A percentile compares a stretch with the other conserved stretches of the same genome.
These are phyloP conservation scores for Apophysomyces elegans DNA, from an alignment of 371 early-diverging fungal genomes.

Conservation along the genomic window DNA sequence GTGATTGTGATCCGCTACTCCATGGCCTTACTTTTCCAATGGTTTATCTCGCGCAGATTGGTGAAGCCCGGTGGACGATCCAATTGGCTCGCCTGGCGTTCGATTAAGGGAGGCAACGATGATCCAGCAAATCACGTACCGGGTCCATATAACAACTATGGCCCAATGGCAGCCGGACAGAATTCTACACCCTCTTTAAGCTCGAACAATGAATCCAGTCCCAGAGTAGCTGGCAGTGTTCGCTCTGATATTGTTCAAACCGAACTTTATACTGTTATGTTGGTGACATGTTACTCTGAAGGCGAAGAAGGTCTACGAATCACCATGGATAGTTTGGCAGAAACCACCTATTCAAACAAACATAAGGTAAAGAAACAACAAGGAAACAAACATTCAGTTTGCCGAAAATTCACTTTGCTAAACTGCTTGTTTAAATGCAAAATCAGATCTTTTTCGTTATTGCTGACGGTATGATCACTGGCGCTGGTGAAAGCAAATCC, in stretches of 20 bases:
- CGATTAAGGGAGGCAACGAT: conserved; percentile 51
- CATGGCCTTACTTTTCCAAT: conserved; percentile 66
- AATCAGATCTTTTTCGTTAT: conserved; percentile 45
- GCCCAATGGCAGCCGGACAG: conserved; percentile 27
- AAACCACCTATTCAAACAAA: conserved; percentile 63
- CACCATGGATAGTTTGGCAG: conserved; percentile 85
- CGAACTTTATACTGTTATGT: conserved; percentile 57
- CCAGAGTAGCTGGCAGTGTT: conserved; percentile 21
- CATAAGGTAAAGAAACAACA: conserved; percentile 44
- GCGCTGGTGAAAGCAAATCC: conserved; percentile 49
- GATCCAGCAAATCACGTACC: conserved; percentile 54
- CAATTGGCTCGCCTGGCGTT: conserved; percentile 56
- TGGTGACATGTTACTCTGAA: conserved; percentile 83
- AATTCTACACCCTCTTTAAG: conserved; percentile 26
- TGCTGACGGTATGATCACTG: conserved; percentile 54
- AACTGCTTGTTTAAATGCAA: too few species aligned
- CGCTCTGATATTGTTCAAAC: conserved; percentile 45
- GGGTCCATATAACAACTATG: conserved; percentile 51
- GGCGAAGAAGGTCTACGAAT: conserved; percentile 75
- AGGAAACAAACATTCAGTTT: conserved; percentile 1
- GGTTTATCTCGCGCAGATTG: conserved; percentile 52
- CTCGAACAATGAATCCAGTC: conserved; percentile 24
- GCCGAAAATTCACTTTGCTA: too few species aligned
- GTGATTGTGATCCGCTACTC: conserved; percentile 57
- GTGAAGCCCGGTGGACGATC: conserved; percentile 55